These are phyloP conservation scores for Solanum hybrid DNA, from an alignment of 305 asterid species.

Conservation along the genomic window DNA sequence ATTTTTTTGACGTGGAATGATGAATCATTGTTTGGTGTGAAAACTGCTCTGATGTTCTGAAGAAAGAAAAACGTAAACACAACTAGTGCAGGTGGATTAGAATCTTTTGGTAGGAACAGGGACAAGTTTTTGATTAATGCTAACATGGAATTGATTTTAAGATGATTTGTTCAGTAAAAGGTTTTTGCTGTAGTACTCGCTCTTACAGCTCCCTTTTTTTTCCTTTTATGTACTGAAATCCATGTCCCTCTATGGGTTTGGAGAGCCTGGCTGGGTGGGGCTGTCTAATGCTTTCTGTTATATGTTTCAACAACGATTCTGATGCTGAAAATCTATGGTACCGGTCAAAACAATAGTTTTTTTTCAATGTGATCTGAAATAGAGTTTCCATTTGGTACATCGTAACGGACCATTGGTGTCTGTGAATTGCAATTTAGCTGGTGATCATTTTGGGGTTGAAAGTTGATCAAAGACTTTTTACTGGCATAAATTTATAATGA, in stretches of 20 bases:
- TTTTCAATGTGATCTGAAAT: neutral
- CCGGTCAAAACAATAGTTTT: neutral
- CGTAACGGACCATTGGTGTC: neutral
- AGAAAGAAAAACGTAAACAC: neutral
- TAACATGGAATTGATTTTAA: neutral
- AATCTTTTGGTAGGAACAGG: neutral
- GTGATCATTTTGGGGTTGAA: neutral
- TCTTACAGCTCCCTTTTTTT: neutral
- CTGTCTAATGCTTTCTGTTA: neutral
- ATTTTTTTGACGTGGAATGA: neutral
- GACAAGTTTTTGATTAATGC: neutral
- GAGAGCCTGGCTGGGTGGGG: neutral
- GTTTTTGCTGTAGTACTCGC: neutral
- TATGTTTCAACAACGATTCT: neutral
- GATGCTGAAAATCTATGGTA: neutral
- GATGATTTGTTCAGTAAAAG: neutral
- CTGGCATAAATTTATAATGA: neutral
- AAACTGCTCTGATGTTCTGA: neutral
- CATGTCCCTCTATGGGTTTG: neutral
- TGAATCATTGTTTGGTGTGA: neutral
- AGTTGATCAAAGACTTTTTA: neutral
- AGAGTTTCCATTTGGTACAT: neutral
- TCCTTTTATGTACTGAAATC: neutral
- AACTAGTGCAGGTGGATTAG: neutral
- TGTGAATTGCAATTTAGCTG: neutral